phyloP scores from a whole-genome alignment of 129 eudicot species.

The Flaveria linearis region DNA sequence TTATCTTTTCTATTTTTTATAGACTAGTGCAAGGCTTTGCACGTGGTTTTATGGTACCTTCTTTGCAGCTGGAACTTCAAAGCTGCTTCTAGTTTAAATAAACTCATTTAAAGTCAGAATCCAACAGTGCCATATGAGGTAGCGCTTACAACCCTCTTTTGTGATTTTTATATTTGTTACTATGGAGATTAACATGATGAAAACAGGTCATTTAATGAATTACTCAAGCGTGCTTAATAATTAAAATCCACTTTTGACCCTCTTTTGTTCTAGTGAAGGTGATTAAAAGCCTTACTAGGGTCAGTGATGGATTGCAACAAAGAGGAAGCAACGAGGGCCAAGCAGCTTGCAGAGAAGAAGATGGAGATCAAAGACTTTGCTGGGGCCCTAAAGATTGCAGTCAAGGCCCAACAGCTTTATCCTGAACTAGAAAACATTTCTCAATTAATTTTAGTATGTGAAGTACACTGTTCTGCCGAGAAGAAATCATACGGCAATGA shows the following conservation, averaged over 20 bases:
- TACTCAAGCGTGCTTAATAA: background rate
- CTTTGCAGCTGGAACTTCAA: constrained; percentile 27
- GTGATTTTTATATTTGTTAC: background rate
- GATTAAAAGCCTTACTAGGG: constrained; percentile 30
- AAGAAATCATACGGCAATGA: constrained; percentile 47
- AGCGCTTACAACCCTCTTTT: constrained; percentile 11
- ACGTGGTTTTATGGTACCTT: constrained; percentile 7
- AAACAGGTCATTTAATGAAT: background rate
- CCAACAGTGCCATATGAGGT: constrained; percentile 23
- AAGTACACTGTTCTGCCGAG: constrained; percentile 57
- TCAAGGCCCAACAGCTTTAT: constrained; percentile 58
- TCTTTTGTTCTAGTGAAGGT: constrained; percentile 12
- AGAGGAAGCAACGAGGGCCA: constrained; percentile 66
- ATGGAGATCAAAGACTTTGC: constrained; percentile 59
- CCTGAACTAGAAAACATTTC: constrained; percentile 59
- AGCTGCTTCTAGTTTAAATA: constrained; percentile 23
- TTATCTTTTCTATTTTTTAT: background rate
- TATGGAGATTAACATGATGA: constrained; percentile 4
- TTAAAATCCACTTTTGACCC: background rate
- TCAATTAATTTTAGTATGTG: constrained; percentile 57
- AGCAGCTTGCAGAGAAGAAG: constrained; percentile 53
- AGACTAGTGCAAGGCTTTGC: constrained; percentile 23
- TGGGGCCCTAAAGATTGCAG: constrained; percentile 52
- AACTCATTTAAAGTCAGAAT: constrained; percentile 6
- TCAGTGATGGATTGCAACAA: constrained; percentile 60